Evolutionary conservation across 2,329 filamentous ascomycete genomes (phyloP), one percentile per base, ranked within the genome.

Genomic region (Clarireedia hainanense): DNA sequence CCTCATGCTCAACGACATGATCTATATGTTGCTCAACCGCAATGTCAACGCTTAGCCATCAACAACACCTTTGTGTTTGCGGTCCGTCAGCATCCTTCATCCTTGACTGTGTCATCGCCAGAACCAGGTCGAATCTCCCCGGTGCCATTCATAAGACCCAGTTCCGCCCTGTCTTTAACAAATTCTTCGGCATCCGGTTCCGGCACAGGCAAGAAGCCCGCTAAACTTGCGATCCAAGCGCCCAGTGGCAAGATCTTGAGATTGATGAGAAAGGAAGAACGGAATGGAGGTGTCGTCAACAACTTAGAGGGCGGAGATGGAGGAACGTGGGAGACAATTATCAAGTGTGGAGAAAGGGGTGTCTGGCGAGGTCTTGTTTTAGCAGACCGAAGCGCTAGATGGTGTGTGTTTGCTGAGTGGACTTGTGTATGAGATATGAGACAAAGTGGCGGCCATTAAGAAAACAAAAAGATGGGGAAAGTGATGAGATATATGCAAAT

Each of bases 41-140:
- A 99, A 71, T 99, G 94, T 70, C 81, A 86, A 61, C 83, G 85
- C 26, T 77, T 99, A 27, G 91, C 90, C 1, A 78, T 95, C 55
- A 96, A 97, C 75, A 97, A 99, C 69, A 99, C 94, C 0, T 99
- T 96, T 68, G 92, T 99, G 27, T 99, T 99, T 71, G 88, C 88
- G 52, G 88, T 99, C 58, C 88, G 94, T 47, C 94, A 99, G 68
- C 91, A 99, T 68, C 89, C 91, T 0, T 86, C 89, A 0, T 80
- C 79, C 1, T 72, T 80, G 0, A 72, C 72, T 2, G 67, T 69
- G 42, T 68, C 72, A 37, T 65, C 72, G 27, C 68, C 69, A 27
- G 71, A 68, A 54, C 65, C 67, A 17, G 60, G 71, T 58, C 47
- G 72, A 49, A 65, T 69, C 17, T 70, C 68, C 15, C 85, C 85